These are phyloP conservation scores for Eimeria falciformis DNA, from an alignment of 169 alveolate species.

Conservation along the genomic window DNA sequence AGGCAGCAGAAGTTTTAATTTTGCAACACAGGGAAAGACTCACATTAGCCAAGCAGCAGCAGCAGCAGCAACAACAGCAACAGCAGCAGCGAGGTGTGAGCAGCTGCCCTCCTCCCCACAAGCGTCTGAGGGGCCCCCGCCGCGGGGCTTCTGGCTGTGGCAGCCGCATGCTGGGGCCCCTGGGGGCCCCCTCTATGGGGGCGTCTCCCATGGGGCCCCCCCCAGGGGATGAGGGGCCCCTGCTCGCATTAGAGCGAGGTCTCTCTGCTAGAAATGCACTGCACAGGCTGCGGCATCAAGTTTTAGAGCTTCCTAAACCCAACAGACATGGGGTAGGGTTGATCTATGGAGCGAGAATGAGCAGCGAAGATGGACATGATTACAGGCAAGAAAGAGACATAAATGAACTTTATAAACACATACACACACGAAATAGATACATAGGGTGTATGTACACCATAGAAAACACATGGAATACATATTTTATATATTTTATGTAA, in stretches of 20 bases:
- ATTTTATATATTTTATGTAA: too few species aligned
- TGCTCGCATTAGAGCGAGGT: neutral
- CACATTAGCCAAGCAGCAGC: conserved; percentile 3
- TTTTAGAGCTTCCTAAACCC: conserved; percentile 36
- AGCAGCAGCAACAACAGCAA: conserved; percentile 5
- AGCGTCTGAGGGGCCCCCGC: conserved; percentile 23
- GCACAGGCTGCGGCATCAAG: conserved; percentile 17
- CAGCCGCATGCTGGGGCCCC: neutral
- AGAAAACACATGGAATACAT: neutral
- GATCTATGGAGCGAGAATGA: conserved; percentile 35
- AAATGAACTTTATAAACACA: neutral
- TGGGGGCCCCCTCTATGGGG: neutral
- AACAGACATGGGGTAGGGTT: conserved; percentile 55
- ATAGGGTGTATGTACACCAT: neutral
- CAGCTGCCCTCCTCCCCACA: conserved; percentile 8
- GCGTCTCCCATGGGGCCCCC: neutral
- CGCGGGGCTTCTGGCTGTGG: neutral
- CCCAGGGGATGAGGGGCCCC: neutral
- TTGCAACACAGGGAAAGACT: conserved; percentile 9
- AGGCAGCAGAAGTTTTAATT: neutral
- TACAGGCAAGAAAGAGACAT: conserved; percentile 19
- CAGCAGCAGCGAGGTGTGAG: neutral
- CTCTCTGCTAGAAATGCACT: neutral
- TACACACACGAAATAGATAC: neutral
- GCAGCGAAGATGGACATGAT: conserved; percentile 46